These are phyloP conservation scores for Trapa bicornis DNA, from an alignment of 345 rosid genomes.

Conservation along the genomic window DNA sequence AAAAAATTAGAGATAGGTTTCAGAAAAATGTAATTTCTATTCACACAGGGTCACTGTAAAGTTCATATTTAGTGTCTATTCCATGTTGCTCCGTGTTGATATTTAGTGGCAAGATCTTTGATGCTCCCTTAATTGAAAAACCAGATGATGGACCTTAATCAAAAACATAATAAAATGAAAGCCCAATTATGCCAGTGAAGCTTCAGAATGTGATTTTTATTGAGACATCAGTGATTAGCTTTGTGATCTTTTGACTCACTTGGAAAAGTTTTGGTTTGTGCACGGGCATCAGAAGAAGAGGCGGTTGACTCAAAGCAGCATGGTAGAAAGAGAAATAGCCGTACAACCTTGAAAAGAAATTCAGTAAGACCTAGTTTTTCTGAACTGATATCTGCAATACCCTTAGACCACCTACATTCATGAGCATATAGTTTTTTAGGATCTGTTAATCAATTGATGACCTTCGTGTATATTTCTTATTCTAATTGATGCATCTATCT, in stretches of 20 bases:
- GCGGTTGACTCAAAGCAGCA: constrained; percentile 29
- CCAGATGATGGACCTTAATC: too few species aligned
- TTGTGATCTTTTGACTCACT: background rate
- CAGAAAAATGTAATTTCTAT: background rate
- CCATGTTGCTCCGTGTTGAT: too few species aligned
- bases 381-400: background rate
- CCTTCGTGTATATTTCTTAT: background rate
- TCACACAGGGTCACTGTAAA: background rate
- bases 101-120: too few species aligned
- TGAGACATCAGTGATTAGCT: background rate
- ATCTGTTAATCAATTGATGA: background rate
- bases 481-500: background rate
- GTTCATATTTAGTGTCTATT: background rate
- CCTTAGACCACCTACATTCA: background rate
- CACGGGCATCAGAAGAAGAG: constrained; percentile 47
- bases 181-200: background rate
- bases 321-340: constrained; percentile 41
- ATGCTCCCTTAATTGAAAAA: too few species aligned
- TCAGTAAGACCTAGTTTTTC: constrained; percentile 17
- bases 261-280: background rate
- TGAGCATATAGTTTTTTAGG: background rate
- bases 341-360: constrained; percentile 17
- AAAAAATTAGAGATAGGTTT: background rate
- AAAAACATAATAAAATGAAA: too few species aligned
- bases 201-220: background rate